phyloP scores from a whole-genome alignment of 257 asterid genomes.

The Solanum habrochaites region DNA sequence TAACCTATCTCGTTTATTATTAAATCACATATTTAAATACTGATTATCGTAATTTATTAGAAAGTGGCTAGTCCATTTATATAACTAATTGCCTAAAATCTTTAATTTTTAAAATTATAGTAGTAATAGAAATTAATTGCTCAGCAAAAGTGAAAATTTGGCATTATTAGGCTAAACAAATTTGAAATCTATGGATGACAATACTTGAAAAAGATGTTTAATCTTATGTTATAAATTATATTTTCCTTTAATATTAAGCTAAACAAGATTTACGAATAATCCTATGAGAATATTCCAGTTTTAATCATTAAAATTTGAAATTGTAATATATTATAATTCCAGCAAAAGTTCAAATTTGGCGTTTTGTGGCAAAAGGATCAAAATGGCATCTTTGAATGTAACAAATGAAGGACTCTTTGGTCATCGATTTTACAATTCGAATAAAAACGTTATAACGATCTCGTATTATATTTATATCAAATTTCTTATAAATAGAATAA shows the following conservation, averaged over 20 bases:
- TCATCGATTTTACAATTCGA: not conserved
- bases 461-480: not conserved
- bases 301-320: not conserved
- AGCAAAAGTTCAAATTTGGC: not conserved
- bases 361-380: not conserved
- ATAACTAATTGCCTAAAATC: not conserved
- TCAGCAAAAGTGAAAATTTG: not conserved
- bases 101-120: not conserved
- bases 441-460: not conserved
- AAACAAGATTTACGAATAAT: not conserved
- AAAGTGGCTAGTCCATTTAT: not conserved
- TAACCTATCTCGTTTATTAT: fast-evolving
- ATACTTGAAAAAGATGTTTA: not conserved
- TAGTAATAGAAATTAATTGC: not conserved
- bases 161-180: not conserved
- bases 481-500: not conserved
- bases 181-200: not conserved
- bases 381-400: not conserved
- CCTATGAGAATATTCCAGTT: not conserved
- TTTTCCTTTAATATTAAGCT: not conserved
- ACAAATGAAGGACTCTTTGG: not conserved
- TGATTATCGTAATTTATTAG: not conserved
- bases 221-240: not conserved
- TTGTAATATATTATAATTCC: not conserved
- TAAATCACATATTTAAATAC: fast-evolving